Percentiles rank a stretch among this genome's conserved stretches.
phyloP scores from a whole-genome alignment of 2,329 filamentous ascomycete species.

The Aspergillus intermedius region DNA sequence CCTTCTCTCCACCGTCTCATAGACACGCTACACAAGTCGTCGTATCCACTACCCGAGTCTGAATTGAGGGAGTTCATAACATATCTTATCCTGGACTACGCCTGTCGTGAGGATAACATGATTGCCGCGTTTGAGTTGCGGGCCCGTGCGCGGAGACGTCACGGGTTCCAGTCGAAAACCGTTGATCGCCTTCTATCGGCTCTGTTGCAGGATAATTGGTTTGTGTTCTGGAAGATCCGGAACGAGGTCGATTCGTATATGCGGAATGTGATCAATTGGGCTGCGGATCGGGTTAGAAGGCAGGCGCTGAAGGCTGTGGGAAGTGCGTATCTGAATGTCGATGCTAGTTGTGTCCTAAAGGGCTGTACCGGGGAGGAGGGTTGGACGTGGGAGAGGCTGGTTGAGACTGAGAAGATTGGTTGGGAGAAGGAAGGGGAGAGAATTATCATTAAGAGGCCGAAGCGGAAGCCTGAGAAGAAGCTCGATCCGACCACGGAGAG shows the following conservation, averaged over 20 bases:
- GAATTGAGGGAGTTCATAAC: conserved; percentile 73
- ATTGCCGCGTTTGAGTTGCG: conserved; percentile 65
- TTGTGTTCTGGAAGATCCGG: conserved; percentile 66
- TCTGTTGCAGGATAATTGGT: conserved; percentile 75
- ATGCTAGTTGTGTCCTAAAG: conserved; percentile 63
- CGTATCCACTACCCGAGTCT: conserved; percentile 60
- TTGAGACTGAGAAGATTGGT: conserved; percentile 64
- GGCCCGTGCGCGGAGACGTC: conserved; percentile 40
- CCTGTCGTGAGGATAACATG: conserved; percentile 73
- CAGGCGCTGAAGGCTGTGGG: conserved; percentile 84
- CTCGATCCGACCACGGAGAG: conserved; percentile 13
- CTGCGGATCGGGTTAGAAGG: conserved; percentile 64
- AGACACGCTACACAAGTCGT: conserved; percentile 57
- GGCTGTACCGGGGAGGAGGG: conserved; percentile 36
- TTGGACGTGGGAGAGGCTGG: conserved; percentile 65
- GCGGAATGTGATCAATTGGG: conserved; percentile 72
- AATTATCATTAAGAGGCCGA: conserved; percentile 65
- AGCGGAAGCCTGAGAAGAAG: conserved; percentile 17
- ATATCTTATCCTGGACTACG: conserved; percentile 80
- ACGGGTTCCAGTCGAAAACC: conserved; percentile 58
- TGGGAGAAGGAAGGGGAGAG: conserved; percentile 71
- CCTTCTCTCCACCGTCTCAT: conserved; percentile 78
- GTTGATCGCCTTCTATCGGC: conserved; percentile 64
- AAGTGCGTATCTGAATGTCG: conserved; percentile 69
- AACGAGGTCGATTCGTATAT: conserved; percentile 72